Evolutionary conservation across 2,329 filamentous ascomycete species (phyloP), one percentile per base, ranked within the genome.

Genomic region (Hypoxylon sp.): DNA sequence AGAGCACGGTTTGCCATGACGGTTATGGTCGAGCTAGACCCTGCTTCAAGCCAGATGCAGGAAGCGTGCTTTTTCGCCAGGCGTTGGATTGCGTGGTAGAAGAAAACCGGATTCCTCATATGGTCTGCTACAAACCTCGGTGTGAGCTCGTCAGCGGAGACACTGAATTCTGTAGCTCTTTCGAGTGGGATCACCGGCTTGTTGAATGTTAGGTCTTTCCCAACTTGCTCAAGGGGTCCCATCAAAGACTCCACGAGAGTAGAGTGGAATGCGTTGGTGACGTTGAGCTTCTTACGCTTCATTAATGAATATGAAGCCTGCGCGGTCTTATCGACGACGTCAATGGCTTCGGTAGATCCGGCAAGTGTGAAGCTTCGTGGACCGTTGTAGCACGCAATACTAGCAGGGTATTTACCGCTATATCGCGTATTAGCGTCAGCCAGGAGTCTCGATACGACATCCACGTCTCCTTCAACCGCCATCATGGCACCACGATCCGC

Each of bases 241-340:
- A 0, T 50, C 14, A 6, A 79, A 54, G 65, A 53, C 0, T 85
- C 82, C 0, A 82, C 80, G 0, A 86, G 74, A 0, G 59, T 52
- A 0, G 80, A 86, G 69, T 86, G 85, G 70, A 85, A 86, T 0
- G 81, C 84, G 61, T 86, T 80, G 0, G 83, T 82, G 1, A 84
- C 81, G 11, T 81, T 77, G 0, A 87, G 79, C 3, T 72, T 71
- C 71, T 84, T 85, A 24, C 13, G 60, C 53, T 74, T 79, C 37
- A 80, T 67, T 1, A 5, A 10, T 0, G 9, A 3, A 31, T 31
- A 31, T 2, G 29, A 31, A 8, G 42, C 63, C 1, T 67, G 26
- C 3, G 70, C 48, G 0, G 58, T 62, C 0, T 71, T 48, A 0
- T 48, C 72, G 0, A 79, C 66, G 0, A 66, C 70, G 3, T 81